Percentiles rank a stretch among this genome's conserved stretches.
phyloP scores from a whole-genome alignment of 495 filamentous ascomycete genomes.

The Podospora tetraspora region DNA sequence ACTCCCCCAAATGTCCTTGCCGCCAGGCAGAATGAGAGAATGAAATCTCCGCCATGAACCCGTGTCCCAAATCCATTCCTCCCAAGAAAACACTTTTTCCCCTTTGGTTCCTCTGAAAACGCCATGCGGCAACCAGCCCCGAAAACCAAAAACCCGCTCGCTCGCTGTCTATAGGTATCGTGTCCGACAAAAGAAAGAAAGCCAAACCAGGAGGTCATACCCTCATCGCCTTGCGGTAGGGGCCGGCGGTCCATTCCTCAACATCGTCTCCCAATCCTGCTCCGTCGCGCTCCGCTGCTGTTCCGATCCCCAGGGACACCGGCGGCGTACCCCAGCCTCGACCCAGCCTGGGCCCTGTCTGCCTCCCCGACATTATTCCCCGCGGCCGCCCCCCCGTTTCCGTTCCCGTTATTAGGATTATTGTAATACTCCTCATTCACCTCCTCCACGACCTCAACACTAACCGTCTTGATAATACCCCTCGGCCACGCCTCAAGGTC shows the following conservation, averaged over 20 bases:
- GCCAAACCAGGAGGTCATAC: background rate
- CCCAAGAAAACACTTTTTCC: background rate
- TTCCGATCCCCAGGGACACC: background rate
- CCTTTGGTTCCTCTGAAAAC: background rate
- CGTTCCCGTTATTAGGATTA: background rate
- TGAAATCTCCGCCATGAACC: background rate
- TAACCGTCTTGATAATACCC: conserved; percentile 39
- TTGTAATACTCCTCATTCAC: conserved; percentile 23
- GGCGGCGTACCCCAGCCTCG: background rate
- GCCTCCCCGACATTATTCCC: background rate
- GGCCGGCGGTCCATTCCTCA: conserved; percentile 20
- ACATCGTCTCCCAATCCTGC: conserved; percentile 28
- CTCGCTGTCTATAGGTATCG: background rate
- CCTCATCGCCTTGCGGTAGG: background rate
- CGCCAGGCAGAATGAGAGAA: background rate
- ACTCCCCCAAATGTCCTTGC: background rate
- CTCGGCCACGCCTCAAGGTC: conserved; percentile 28
- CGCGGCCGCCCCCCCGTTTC: background rate
- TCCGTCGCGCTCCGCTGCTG: conserved; percentile 21
- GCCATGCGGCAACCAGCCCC: background rate
- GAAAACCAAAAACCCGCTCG: background rate
- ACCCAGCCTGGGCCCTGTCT: background rate
- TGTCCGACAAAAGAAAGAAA: background rate
- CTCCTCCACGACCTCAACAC: conserved; percentile 37
- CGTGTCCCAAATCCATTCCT: background rate